A percentile compares a stretch with the other conserved stretches of the same genome.
Conservation (phyloP, 106 monocot genomes). For the Allium sativum region DNA sequence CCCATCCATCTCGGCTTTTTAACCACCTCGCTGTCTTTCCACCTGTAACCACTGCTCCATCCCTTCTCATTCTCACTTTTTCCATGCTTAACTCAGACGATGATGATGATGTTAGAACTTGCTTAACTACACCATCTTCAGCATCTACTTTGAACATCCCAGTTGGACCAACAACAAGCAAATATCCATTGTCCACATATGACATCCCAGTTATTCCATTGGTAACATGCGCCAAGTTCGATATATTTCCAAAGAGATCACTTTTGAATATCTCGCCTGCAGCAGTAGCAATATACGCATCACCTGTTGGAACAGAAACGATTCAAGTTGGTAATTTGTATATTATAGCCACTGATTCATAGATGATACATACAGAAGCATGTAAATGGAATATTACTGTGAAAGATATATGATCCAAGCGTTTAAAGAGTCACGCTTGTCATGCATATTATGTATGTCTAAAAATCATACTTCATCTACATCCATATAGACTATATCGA, state of each 20-base stretch:
- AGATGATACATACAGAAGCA: too few species aligned
- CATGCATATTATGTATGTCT: too few species aligned
- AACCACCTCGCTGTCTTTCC: slow-evolving; percentile 15
- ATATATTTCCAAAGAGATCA: slow-evolving; percentile 21
- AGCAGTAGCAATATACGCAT: slow-evolving; percentile 31
- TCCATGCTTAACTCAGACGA: neutral
- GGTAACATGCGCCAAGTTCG: slow-evolving; percentile 23
- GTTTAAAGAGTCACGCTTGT: too few species aligned
- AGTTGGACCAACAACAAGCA: slow-evolving; percentile 29
- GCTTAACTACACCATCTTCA: slow-evolving; percentile 34
- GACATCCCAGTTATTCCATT: slow-evolving; percentile 27
- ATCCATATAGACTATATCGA: too few species aligned
- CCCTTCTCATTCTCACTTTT: slow-evolving; percentile 24
- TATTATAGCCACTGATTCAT: too few species aligned
- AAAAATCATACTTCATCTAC: too few species aligned
- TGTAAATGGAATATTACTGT: too few species aligned
- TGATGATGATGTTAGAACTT: slow-evolving; percentile 14
- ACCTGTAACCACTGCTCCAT: slow-evolving; percentile 34
- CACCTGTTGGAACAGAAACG: slow-evolving; percentile 11
- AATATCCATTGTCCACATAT: slow-evolving; percentile 39
- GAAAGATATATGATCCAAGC: too few species aligned
- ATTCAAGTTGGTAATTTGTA: too few species aligned
- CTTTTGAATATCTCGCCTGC: slow-evolving; percentile 22
- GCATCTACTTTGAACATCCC: slow-evolving; percentile 45
- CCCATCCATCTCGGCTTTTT: slow-evolving; percentile 43